Percentiles rank a stretch among this genome's conserved stretches.
Conservation (phyloP, 495 filamentous ascomycete genomes). For the Penicillium turbatum region DNA sequence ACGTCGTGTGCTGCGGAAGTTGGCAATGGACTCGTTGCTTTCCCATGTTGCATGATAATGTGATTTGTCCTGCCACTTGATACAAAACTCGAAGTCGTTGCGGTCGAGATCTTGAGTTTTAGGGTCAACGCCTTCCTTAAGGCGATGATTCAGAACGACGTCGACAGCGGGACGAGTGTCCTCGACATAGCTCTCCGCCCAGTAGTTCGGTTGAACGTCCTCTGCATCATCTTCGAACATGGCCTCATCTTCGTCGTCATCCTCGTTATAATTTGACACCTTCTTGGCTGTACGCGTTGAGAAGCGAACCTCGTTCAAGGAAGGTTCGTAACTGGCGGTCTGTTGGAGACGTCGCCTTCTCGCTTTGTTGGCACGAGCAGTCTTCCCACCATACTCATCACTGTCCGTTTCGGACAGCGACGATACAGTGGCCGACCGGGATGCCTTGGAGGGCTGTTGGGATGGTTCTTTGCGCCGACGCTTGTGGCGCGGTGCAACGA, state of each 20-base stretch:
- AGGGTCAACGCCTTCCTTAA: conserved; percentile 63
- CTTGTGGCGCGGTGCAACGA: conserved; percentile 37
- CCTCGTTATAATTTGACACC: conserved; percentile 84
- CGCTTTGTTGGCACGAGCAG: conserved; percentile 66
- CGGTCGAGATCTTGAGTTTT: conserved; percentile 54
- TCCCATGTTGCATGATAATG: conserved; percentile 97
- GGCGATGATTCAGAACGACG: conserved; percentile 77
- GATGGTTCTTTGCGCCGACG: conserved; percentile 39
- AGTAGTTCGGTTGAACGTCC: conserved; percentile 56
- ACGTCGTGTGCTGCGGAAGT: conserved; percentile 71
- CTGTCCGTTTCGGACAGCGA: conserved; percentile 44
- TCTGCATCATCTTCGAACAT: conserved; percentile 66
- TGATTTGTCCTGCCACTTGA: conserved; percentile 96
- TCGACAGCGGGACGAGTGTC: conserved; percentile 80
- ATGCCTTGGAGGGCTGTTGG: conserved; percentile 43
- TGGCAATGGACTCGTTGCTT: conserved; percentile 60
- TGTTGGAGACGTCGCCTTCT: conserved; percentile 61
- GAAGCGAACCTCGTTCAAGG: conserved; percentile 76
- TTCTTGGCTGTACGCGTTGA: conserved; percentile 82
- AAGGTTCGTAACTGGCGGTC: conserved; percentile 54
- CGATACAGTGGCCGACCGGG: conserved; percentile 41
- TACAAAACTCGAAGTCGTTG: conserved; percentile 86
- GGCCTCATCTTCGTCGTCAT: conserved; percentile 70
- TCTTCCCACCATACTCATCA: conserved; percentile 72
- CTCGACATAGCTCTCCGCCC: conserved; percentile 58